phyloP scores from a whole-genome alignment of 306 rosid species.

The Lablab purpureus region DNA sequence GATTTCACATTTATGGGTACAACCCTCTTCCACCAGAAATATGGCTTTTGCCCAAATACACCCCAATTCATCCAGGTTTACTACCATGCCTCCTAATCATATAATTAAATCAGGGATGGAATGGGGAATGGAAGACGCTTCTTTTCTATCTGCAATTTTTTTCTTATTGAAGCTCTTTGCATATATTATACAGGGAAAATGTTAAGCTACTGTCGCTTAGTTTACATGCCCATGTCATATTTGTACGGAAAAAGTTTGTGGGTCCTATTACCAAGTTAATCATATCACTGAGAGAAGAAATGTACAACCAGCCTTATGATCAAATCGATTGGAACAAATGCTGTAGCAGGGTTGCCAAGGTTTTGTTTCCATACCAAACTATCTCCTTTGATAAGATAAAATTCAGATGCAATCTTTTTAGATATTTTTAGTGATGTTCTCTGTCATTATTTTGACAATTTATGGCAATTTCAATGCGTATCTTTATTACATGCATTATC shows the following conservation, averaged over 20 bases:
- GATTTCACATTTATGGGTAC: no score
- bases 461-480: background rate
- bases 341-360: conserved; percentile 59
- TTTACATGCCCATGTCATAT: conserved; percentile 79
- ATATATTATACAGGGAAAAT: conserved; percentile 59
- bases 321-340: conserved; percentile 58
- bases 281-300: conserved; percentile 55
- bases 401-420: background rate
- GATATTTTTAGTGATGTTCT: background rate
- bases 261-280: conserved; percentile 60
- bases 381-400: background rate
- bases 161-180: background rate
- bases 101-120: background rate
- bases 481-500: background rate
- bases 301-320: conserved; percentile 57
- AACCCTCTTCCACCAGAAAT: conserved; percentile 81
- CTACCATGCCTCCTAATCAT: background rate
- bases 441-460: background rate
- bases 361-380: background rate
- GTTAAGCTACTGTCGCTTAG: conserved; percentile 72
- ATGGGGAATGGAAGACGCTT: background rate
- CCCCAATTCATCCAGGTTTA: conserved; percentile 69
- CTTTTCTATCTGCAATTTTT: background rate
- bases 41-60: conserved; percentile 65
- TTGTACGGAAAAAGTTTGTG: conserved; percentile 70